Evolutionary conservation across 2,329 filamentous ascomycete species (phyloP), one percentile per base, ranked within the genome.

Genomic region (Mycosphaerella arachidis): DNA sequence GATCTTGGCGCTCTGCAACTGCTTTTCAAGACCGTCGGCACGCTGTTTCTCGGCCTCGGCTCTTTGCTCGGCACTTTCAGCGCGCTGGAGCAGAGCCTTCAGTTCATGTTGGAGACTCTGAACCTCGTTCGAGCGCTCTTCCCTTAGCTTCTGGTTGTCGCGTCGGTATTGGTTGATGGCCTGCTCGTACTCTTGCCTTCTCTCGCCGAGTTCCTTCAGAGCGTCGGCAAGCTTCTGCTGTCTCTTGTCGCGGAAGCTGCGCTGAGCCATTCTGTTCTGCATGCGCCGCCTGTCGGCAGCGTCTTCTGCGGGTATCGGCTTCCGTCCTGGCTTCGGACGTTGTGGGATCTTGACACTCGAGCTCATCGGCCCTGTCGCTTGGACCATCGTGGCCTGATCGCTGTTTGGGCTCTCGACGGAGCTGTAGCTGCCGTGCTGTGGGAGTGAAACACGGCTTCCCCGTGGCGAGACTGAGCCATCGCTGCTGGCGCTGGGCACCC

Each of bases 231-330:
- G 56, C 48, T 58, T 89, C 27, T 91, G 90, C 1, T 91, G 91
- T 64, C 93, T 85, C 59, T 93, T 83, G 76, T 96, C 92, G 35
- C 93, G 84, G 75, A 97, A 97, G 1, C 90, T 91, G 60, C 93
- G 82, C 77, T 97, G 93, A 3, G 93, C 93, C 51, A 91, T 90
- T 61, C 94, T 85, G 75, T 97, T 97, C 78, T 97, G 94, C 1
- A 91, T 90, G 79, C 97, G 95, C 66, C 94, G 86, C 78, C 96
- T 96, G 48, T 92, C 96, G 1, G 90, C 90, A 13, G 92, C 92
- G 55, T 92, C 95, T 72, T 97, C 92, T 51, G 91, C 91, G 30
- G 64, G 57, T 51, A 74, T 68, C 3, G 93, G 92, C 81, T 97
- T 97, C 68, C 93, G 86, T 53, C 93, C 93, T 24, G 94, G 93